Evolutionary conservation across 495 filamentous ascomycete genomes (phyloP).

Genomic region (Lasiosphaeris hirsuta): DNA sequence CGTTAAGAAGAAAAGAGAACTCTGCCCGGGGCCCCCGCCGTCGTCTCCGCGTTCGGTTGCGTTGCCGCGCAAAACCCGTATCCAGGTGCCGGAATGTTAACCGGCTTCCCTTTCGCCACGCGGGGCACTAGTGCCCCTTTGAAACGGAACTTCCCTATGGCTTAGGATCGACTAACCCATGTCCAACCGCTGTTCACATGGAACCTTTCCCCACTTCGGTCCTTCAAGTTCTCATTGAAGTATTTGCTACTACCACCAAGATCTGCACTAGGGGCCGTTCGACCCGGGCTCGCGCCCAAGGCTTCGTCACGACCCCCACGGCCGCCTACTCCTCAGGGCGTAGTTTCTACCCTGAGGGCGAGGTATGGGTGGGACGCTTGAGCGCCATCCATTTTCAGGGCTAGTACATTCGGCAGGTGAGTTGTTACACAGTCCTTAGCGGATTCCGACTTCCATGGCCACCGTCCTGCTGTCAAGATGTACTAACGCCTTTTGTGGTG

Average conservation of each 20-base stretch:
- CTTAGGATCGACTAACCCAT: conserved; percentile 65
- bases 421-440: conserved; percentile 62
- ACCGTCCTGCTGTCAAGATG: conserved; percentile 62
- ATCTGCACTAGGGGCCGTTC: conserved; percentile 69
- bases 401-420: conserved; percentile 62
- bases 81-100: conserved; percentile 68
- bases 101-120: conserved; percentile 65
- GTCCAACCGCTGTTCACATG: conserved; percentile 67
- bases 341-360: conserved; percentile 58
- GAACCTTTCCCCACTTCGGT: conserved; percentile 71
- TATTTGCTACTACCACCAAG: conserved; percentile 75
- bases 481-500: conserved; percentile 64
- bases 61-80: conserved; percentile 63
- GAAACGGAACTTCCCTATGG: conserved; percentile 63
- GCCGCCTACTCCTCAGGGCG: conserved; percentile 39
- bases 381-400: conserved; percentile 64
- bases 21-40: conserved; percentile 60
- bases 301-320: conserved; percentile 48
- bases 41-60: conserved; percentile 63
- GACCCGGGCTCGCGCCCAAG: conserved; percentile 62
- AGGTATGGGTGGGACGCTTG: conserved; percentile 64
- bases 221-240: conserved; percentile 71
- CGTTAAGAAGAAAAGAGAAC: conserved; percentile 69
- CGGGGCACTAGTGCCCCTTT: conserved; percentile 58
- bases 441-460: conserved; percentile 63